Evolutionary conservation across 352 stramenopile species (phyloP), one percentile per base, ranked within the genome.

Genomic region (Elongisporangium anandrum): DNA sequence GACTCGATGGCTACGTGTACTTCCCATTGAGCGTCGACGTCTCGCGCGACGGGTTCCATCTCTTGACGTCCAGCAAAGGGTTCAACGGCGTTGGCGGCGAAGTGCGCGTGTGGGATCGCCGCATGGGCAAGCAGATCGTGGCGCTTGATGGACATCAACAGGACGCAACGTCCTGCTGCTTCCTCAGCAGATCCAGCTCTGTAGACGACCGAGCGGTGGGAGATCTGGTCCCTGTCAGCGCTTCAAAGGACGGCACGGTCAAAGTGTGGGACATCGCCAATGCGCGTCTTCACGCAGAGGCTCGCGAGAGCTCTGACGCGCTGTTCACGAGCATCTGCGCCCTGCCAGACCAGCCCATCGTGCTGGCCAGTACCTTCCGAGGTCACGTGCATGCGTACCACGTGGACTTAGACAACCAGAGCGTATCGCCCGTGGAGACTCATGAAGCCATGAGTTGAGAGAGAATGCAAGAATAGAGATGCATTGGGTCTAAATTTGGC

Each of bases 61-160:
- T 95, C 10, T 51, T 94, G 26, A 94, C 87, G 2, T 92, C 84
- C 2, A 95, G 87, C 59, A 95, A 94, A 63, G 87, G 87, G 0
- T 94, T 94, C 58, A 95, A 88, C 50, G 81, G 85, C 10, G 78
- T 95, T 22, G 87, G 87, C 2, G 81, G 75, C 22, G 87, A 94
- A 53, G 71, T 80, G 17, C 75, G 85, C 57, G 72, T 95, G 3
- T 95, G 87, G 87, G 87, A 95, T 57, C 73, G 85, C 53, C 83
- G 87, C 8, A 88, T 59, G 23, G 71, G 68, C 17, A 86, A 78
- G 52, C 75, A 90, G 56, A 22, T 92, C 0, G 39, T 70, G 12
- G 69, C 91, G 63, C 79, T 85, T 20, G 50, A 69, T 15, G 87
- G 85, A 2, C 85, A 94, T 15, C 70, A 90, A 41, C 85, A 95